Conservation (phyloP, 345 rosid species). For the Gossypium sturtianum region DNA sequence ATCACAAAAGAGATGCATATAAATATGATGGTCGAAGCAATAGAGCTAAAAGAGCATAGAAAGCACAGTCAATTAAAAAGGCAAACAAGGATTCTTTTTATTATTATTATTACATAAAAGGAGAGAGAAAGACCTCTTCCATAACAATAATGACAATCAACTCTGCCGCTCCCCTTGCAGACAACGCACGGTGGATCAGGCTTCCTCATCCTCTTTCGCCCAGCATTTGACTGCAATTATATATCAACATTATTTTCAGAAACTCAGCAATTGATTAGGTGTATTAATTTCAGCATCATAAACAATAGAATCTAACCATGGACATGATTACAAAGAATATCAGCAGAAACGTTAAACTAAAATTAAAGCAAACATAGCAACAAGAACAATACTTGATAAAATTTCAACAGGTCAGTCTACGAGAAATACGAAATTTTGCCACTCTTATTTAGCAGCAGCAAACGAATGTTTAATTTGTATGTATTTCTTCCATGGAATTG, state of each 20-base stretch:
- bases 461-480: not conserved
- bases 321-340: not conserved
- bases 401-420: not conserved
- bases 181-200: constrained; percentile 58
- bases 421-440: not conserved
- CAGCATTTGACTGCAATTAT: constrained; percentile 44
- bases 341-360: not conserved
- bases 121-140: constrained; percentile 50
- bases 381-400: not conserved
- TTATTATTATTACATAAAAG: too few relatives aligned
- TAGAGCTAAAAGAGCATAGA: not conserved
- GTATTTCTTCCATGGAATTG: not conserved
- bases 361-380: not conserved
- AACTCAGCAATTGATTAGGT: not conserved
- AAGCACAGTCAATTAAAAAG: not conserved
- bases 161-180: constrained; percentile 65
- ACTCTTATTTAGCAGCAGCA: not conserved
- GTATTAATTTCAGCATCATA: not conserved
- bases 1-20: not conserved
- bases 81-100: not conserved
- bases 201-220: constrained; percentile 32
- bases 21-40: not conserved
- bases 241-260: not conserved
- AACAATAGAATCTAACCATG: not conserved
- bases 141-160: constrained; percentile 50